Evolutionary conservation across 805 yeast genomes (phyloP), one percentile per base, ranked within the genome.

Genomic region (Kuraishia cidri): DNA sequence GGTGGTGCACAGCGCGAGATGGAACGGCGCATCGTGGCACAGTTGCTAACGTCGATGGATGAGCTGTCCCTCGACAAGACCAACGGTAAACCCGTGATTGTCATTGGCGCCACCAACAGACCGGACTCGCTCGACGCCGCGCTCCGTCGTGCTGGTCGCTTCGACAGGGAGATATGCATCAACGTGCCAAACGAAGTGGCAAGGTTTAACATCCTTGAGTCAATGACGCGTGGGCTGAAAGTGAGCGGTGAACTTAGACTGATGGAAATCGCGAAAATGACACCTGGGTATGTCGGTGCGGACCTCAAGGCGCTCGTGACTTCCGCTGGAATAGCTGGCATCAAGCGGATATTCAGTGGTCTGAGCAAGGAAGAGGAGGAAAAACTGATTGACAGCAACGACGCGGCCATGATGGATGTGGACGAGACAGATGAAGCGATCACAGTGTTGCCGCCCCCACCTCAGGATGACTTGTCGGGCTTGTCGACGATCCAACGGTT

Each of bases 231-330:
- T 17, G 62, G 62, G 19, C 62, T 92, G 43, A 76, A 79, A 46
- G 61, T 86, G 26, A 74, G 73, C 30, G 88, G 84, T 3, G 71
- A 61, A 22, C 73, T 90, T 42, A 86, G 88, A 44, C 84, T 75
- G 52, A 48, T 58, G 28, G 69, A 71, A 38, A 63, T 92, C 32
- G 96, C 97, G 2, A 88, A 88, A 49, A 62, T 84, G 62, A 92
- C 98, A 0, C 97, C 98, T 0, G 98, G 98, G 11, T 92, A 77
- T 56, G 98, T 92, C 2, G 98, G 97, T 33, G 98, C 98, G 2
- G 98, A 92, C 63, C 67, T 92, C 43, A 86, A 87, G 47, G 94
- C 97, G 10, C 66, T 92, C 36, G 94, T 85, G 1, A 77, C 96
- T 0, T 96, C 96, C 3, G 95, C 98, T 0, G 97, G 97, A 37